Conservation (phyloP, 345 rosid species). For the Isatis tinctoria region DNA sequence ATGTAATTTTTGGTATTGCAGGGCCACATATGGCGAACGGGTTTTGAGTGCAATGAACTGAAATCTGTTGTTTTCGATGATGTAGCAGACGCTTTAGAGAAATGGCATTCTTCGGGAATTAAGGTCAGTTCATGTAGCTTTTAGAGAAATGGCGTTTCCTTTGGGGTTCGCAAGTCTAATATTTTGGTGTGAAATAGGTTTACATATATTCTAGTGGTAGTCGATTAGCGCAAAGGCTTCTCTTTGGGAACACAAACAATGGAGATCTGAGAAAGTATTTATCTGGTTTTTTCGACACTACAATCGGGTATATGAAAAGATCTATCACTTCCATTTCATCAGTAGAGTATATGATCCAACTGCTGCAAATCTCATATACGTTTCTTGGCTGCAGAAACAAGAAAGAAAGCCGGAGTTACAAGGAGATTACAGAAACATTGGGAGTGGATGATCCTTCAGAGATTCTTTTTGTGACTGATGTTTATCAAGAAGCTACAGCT, state of each 20-base stretch:
- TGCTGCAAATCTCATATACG: not conserved
- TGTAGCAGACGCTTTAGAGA: conserved; percentile 75
- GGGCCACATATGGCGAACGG: conserved; percentile 99
- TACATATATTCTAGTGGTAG: conserved; percentile 98
- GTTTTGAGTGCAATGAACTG: conserved; percentile 68
- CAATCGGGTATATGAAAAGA: conserved; percentile 57
- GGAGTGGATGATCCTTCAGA: conserved; percentile 88
- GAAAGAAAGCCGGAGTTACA: conserved; percentile 66
- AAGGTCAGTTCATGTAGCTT: conserved; percentile 48
- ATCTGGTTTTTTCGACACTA: conserved; percentile 80
- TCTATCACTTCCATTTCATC: not conserved
- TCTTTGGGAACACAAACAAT: conserved; percentile 76
- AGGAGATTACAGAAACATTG: conserved; percentile 64
- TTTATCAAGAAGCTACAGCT: conserved; percentile 85
- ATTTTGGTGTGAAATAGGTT: conserved; percentile 37
- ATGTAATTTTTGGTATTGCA: conserved; percentile 26
- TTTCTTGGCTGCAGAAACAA: conserved; percentile 55
- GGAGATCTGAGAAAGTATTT: conserved; percentile 86
- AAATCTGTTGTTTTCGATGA: conserved; percentile 81
- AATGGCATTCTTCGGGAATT: conserved; percentile 77
- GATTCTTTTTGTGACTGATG: conserved; percentile 74
- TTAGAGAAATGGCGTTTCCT: not conserved
- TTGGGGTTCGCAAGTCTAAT: not conserved
- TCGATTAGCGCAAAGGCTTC: conserved; percentile 86
- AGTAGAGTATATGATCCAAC: not conserved